Evolutionary conservation across 208 protist genomes (phyloP).

Genomic region (Herpetomonas samuelpessoai): DNA sequence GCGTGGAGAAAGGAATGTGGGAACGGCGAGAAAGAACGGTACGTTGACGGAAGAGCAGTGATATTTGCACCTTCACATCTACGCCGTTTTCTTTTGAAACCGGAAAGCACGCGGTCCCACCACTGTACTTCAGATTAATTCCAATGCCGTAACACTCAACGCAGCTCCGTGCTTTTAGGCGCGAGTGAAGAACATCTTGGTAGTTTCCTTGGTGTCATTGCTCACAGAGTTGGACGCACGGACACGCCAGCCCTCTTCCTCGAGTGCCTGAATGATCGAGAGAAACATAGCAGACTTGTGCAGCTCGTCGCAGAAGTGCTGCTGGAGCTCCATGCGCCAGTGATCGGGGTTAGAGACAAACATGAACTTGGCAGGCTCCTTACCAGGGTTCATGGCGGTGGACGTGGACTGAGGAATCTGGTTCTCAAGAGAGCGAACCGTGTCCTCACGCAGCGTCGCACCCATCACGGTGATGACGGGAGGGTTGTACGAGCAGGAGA

Average conservation of each 20-base stretch:
- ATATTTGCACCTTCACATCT: no score
- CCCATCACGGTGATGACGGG: slow-evolving; percentile 86
- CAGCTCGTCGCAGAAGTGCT: slow-evolving; percentile 92
- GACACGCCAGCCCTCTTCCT: slow-evolving; percentile 86
- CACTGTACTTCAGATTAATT: no score
- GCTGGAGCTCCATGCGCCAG: slow-evolving; percentile 86
- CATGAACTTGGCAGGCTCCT: slow-evolving; percentile 72
- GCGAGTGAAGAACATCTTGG: slow-evolving; percentile 87
- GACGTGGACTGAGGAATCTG: slow-evolving; percentile 69
- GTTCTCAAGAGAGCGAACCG: slow-evolving; percentile 75
- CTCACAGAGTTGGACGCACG: slow-evolving; percentile 64
- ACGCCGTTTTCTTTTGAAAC: no score
- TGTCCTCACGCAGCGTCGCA: slow-evolving; percentile 86
- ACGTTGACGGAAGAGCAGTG: no score
- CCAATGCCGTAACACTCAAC: no score
- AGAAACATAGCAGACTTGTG: slow-evolving; percentile 81
- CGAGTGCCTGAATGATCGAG: slow-evolving; percentile 70
- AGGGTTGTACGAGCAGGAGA: slow-evolving; percentile 89
- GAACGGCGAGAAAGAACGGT: no score
- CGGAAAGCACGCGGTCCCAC: no score
- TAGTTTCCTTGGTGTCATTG: slow-evolving; percentile 48
- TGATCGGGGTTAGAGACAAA: slow-evolving; percentile 78
- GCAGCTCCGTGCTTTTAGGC: no score
- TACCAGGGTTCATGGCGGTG: slow-evolving; percentile 62
- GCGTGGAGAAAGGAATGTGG: no score